A percentile compares a stretch with the other conserved stretches of the same genome.
These are phyloP conservation scores for Mucor plumbeus DNA, from an alignment of 371 early-diverging fungal genomes.

Conservation along the genomic window DNA sequence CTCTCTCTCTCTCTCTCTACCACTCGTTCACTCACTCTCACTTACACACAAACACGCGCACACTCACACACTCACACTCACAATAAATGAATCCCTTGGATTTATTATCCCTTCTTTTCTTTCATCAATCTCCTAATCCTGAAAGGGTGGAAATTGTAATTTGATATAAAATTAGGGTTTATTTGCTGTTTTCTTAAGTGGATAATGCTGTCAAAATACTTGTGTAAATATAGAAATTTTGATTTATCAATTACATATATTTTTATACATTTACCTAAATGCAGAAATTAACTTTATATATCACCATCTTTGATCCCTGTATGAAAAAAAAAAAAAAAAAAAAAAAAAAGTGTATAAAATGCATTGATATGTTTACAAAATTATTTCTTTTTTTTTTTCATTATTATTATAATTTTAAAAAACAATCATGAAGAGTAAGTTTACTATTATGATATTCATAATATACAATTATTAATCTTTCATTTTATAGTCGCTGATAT, in stretches of 20 bases:
- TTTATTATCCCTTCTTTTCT: slow-evolving; percentile 1
- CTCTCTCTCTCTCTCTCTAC: too few relatives aligned
- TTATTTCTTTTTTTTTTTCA: not conserved
- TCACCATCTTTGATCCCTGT: slow-evolving; percentile 4
- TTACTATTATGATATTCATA: not conserved
- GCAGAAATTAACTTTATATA: slow-evolving; percentile 11
- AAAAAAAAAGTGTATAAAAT: slow-evolving; percentile 7
- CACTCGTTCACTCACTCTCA: too few relatives aligned
- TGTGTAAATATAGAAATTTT: slow-evolving; percentile 8
- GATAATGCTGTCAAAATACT: slow-evolving; percentile 18
- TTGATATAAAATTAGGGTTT: slow-evolving; percentile 19
- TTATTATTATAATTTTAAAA: not conserved
- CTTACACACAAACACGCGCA: not conserved
- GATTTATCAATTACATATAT: slow-evolving; percentile 13
- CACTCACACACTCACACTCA: slow-evolving; percentile 8
- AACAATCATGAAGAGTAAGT: slow-evolving; percentile 39
- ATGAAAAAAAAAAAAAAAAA: slow-evolving; percentile 3
- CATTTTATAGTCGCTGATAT: slow-evolving; percentile 44
- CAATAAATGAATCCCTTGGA: slow-evolving; percentile 13
- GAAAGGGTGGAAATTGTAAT: slow-evolving; percentile 15
- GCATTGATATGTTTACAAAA: not conserved
- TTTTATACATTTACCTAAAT: slow-evolving; percentile 15
- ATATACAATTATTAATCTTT: not conserved
- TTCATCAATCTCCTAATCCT: slow-evolving; percentile 2
- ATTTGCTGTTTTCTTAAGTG: slow-evolving; percentile 16